Conservation (phyloP, 495 filamentous ascomycete species). For the Ascodesmis nigricans region DNA sequence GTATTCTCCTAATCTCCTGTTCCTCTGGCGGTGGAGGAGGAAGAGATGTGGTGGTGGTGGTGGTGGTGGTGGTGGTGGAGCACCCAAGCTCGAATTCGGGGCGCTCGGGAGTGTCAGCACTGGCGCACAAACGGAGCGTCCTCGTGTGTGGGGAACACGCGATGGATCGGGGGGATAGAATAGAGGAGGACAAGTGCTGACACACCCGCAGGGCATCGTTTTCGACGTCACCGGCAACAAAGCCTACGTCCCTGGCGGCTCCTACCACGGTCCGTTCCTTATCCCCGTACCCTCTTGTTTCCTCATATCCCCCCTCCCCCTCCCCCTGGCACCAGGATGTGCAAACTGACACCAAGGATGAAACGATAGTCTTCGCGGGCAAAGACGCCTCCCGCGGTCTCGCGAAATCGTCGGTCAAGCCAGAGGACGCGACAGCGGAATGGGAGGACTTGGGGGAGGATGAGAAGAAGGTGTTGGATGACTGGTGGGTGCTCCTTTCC, state of each 20-base stretch:
- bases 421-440: conserved; percentile 59
- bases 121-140: no score
- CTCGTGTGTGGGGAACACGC: no score
- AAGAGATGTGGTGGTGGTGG: no score
- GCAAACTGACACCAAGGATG: conserved; percentile 7
- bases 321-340: no score
- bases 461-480: conserved; percentile 60
- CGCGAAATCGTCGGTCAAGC: conserved; percentile 63
- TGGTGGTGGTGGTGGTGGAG: no score
- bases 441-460: conserved; percentile 76
- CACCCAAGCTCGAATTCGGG: no score
- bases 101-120: no score
- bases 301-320: conserved; percentile 1
- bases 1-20: conserved; percentile 2
- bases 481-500: conserved; percentile 35
- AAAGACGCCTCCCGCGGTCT: conserved; percentile 85
- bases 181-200: conserved; percentile 9
- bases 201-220: conserved; percentile 41
- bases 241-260: conserved; percentile 59
- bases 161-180: no score
- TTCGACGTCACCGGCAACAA: conserved; percentile 82
- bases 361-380: conserved; percentile 60
- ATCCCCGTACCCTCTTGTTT: not conserved
- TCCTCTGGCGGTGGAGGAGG: no score
- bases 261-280: conserved; percentile 56